These are phyloP conservation scores for Rosa rugosa DNA, from an alignment of 306 rosid species.

Conservation along the genomic window DNA sequence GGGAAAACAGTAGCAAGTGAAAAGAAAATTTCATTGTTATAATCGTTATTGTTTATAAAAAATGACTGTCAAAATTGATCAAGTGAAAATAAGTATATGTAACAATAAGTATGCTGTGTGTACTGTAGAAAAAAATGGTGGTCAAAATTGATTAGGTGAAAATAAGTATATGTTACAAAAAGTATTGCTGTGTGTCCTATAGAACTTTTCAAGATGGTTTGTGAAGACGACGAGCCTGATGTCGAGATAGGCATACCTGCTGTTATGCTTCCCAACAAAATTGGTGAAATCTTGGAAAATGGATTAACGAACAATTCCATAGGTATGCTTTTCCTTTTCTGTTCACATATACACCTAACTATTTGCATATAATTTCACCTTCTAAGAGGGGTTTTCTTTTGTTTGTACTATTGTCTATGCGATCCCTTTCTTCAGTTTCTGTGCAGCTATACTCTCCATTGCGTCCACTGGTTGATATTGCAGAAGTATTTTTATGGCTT, in stretches of 20 bases:
- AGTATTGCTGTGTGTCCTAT: constrained; percentile 18
- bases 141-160: not conserved
- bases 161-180: not conserved
- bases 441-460: constrained; percentile 95
- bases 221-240: constrained; percentile 76
- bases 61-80: not conserved
- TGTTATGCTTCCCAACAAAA: constrained; percentile 95
- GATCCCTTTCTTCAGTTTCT: constrained; percentile 56
- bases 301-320: constrained; percentile 51
- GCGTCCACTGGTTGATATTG: constrained; percentile 93
- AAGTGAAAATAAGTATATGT: constrained; percentile 6
- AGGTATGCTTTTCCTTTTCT: constrained; percentile 44
- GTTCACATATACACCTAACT: not conserved
- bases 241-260: constrained; percentile 74
- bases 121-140: not conserved
- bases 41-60: not conserved
- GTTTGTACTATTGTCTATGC: constrained; percentile 13
- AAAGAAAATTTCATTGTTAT: constrained; percentile 2
- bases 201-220: constrained; percentile 99
- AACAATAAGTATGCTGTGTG: not conserved
- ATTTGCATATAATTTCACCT: not conserved
- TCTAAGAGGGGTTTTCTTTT: constrained; percentile 22
- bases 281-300: constrained; percentile 65
- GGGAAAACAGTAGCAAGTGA: not conserved
- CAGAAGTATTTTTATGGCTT: constrained; percentile 98